Evolutionary conservation across 2,329 filamentous ascomycete species (phyloP), one percentile per base, ranked within the genome.

Genomic region (Myrmaecium sp.): DNA sequence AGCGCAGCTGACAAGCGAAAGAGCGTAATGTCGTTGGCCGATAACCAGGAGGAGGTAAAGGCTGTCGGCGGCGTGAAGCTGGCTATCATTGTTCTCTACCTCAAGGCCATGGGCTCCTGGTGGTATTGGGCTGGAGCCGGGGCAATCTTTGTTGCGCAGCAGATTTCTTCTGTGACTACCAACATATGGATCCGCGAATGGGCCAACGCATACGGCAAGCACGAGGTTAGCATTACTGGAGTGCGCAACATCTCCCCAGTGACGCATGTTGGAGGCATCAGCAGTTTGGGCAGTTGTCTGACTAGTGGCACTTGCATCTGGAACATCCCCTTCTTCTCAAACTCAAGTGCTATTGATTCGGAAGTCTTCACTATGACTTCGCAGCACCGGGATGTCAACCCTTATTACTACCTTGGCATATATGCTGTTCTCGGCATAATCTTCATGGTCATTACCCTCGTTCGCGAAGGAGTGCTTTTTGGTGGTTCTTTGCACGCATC

Each of bases 131-230:
- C 76, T 25, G 57, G 79, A 18, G 78, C 84, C 12, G 54, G 73
- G 9, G 38, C 73, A 4, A 74, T 84, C 19, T 95, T 98, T 44
- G 64, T 65, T 15, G 57, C 76, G 23, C 84, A 94, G 46, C 89
- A 98, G 47, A 49, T 93, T 17, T 77, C 78, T 4, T 78, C 78
- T 14, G 76, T 95, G 3, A 81, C 77, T 1, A 91, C 83, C 18
- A 94, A 89, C 42, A 55, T 94, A 26, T 98, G 89, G 89, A 92
- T 98, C 41, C 70, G 81, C 39, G 64, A 86, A 47, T 98, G 89
- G 89, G 78, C 86, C 10, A 92, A 94, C 47, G 76, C 89, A 33
- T 95, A 95, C 46, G 44, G 65, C 64, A 30, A 55, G 43, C 32
- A 62, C 62, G 26, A 51, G 50, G 30, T 46, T 28, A 47, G 49